These are phyloP conservation scores for Alternaria rosae DNA, from an alignment of 2,329 filamentous ascomycete genomes.

Conservation along the genomic window DNA sequence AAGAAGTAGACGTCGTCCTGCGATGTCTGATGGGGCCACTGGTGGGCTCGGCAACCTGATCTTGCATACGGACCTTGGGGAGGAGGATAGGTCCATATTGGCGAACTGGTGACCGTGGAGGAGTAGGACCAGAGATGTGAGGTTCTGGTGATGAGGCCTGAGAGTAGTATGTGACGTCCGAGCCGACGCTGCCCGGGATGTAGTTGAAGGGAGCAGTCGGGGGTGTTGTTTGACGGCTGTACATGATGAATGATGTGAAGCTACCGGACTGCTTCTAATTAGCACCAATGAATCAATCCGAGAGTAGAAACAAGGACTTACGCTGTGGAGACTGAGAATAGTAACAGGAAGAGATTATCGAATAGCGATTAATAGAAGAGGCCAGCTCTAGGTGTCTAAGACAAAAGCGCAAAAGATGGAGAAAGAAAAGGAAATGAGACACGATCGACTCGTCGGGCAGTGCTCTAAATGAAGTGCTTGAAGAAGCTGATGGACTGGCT, in stretches of 20 bases:
- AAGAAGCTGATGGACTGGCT: slow-evolving; percentile 32
- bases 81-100: slow-evolving; percentile 82
- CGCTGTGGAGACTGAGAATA: slow-evolving; percentile 34
- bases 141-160: slow-evolving; percentile 73
- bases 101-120: slow-evolving; percentile 73
- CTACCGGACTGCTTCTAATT: slow-evolving; percentile 45
- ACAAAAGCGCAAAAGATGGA: slow-evolving; percentile 45
- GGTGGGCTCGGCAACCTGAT: slow-evolving; percentile 74
- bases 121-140: slow-evolving; percentile 73
- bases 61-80: slow-evolving; percentile 85
- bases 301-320: slow-evolving; percentile 35
- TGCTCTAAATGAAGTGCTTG: slow-evolving; percentile 36
- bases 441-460: slow-evolving; percentile 49
- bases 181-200: slow-evolving; percentile 50
- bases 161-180: slow-evolving; percentile 69
- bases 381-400: slow-evolving; percentile 55
- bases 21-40: slow-evolving; percentile 64
- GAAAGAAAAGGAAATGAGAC: slow-evolving; percentile 44
- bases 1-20: slow-evolving; percentile 63
- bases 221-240: slow-evolving; percentile 56
- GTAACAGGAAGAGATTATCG: slow-evolving; percentile 45
- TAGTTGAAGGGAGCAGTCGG: slow-evolving; percentile 49
- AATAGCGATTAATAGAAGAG: slow-evolving; percentile 51
- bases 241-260: slow-evolving; percentile 48
- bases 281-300: slow-evolving; percentile 14